Evolutionary conservation across 2,329 filamentous ascomycete genomes (phyloP), one percentile per base, ranked within the genome.

Genomic region (Paraphoma sp.): DNA sequence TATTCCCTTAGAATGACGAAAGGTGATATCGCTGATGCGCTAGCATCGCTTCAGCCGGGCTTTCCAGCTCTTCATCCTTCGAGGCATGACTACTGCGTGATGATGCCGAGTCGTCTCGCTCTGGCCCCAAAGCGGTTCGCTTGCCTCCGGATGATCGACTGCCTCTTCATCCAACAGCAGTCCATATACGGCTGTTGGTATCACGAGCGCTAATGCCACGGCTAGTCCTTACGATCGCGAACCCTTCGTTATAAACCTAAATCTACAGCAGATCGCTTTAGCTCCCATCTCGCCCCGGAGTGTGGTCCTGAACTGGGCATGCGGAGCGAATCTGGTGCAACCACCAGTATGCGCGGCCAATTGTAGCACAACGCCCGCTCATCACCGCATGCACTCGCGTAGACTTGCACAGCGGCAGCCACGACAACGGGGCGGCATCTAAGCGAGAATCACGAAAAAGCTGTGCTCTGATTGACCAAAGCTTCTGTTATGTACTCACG

Each of bases 391-490:
- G 54, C 51, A 45, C 28, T 30, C 48, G 28, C 46, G 47, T 59
- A 31, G 33, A 56, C 55, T 64, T 36, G 57, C 58, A 67, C 62
- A 12, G 54, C 63, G 60, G 57, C 50, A 55, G 56, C 52, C 58
- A 67, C 63, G 41, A 47, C 58, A 67, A 65, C 61, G 58, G 54
- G 57, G 53, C 56, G 60, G 62, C 56, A 60, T 54, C 33, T 49
- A 57, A 58, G 63, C 60, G 59, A 65, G 53, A 23, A 23, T 23
- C 23, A 23, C 23, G 23, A 23, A 5, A 5, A 23, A 23, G 23
- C 23, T 23, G 23, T 23, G 23, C 5, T 23, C 23, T 23, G 23
- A 23, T 23, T 23, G 23, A 23, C 5, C 23, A 23, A 23, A 23
- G 23, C 23, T 23, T 23, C 3, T 23, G 5, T 23, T 23, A 2